Base-by-base conservation (phyloP, 306 rosid species). In the Echinosophora koreensis region DNA sequence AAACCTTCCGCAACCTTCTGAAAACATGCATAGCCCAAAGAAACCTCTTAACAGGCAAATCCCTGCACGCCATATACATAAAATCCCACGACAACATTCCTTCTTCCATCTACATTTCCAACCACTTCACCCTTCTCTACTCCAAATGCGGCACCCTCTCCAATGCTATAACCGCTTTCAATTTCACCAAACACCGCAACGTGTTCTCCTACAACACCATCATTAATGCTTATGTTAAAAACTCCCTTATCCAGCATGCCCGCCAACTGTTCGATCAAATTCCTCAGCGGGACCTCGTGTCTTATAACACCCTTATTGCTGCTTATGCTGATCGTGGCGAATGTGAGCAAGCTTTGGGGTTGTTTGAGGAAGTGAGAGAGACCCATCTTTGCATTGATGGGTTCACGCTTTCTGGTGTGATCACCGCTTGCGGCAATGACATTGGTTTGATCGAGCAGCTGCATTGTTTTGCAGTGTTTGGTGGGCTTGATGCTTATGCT, bases 151-250 rank as follows among this genome's bases (percentile, higher is more conserved):
- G 88, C 13, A 44, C 78, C 50, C 78, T 85, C 71, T 49, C 16
- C 46, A 4, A 59, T 13, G 84, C 84, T 49, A 47, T 59, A 27
- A 27, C 69, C 27, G 52, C 85, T 15, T 82, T 85, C 22, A 6
- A 74, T 75, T 38, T 69, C 67, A 82, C 84, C 59, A 38, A 50
- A 12, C 1, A 82, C 66, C 88, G 77, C 44, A 85, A 85, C 15
- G 84, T 85, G 9, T 78, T 89, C 93, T 92, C 97, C 5, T 92
- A 87, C 35, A 92, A 92, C 82, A 73, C 94, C 63, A 87, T 93
- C 30, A 59, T 89, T 88, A 70, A 88, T 5, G 84, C 84, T 3
- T 82, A 80, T 39, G 82, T 73, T 1, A 82, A 79, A 79, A 54
- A 66, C 41, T 71, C 86, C 38, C 80, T 58, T 1, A 6, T 14